Percentiles rank a stretch among this genome's conserved stretches.
Conservation (phyloP, 805 yeast species). For the Candida anglica region DNA sequence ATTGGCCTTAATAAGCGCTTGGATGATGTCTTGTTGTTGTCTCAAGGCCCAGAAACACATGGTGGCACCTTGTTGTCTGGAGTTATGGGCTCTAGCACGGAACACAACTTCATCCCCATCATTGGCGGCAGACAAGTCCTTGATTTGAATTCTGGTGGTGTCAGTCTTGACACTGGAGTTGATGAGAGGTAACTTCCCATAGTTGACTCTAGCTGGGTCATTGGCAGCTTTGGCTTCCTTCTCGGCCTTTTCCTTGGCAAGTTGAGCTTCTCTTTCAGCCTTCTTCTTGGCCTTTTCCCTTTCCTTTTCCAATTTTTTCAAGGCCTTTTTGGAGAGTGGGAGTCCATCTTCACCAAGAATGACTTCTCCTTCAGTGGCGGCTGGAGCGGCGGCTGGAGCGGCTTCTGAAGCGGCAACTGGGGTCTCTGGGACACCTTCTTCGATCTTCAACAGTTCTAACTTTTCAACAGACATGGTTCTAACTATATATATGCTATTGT, state of each 20-base stretch:
- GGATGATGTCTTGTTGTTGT: slow-evolving; percentile 81
- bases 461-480: slow-evolving; percentile 24
- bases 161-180: slow-evolving; percentile 74
- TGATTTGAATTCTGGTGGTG: slow-evolving; percentile 55
- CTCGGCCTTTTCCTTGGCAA: slow-evolving; percentile 83
- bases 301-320: slow-evolving; percentile 92
- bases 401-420: slow-evolving; percentile 9
- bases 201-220: slow-evolving; percentile 83
- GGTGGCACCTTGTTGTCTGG: slow-evolving; percentile 95
- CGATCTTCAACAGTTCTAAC: slow-evolving; percentile 18
- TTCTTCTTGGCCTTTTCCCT: slow-evolving; percentile 89
- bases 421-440: too few species aligned
- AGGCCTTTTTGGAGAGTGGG: slow-evolving; percentile 89
- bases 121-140: slow-evolving; percentile 51
- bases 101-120: slow-evolving; percentile 78
- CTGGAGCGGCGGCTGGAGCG: slow-evolving; percentile 10
- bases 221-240: slow-evolving; percentile 62
- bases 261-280: slow-evolving; percentile 86
- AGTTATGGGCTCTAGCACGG: slow-evolving; percentile 91
- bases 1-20: slow-evolving; percentile 78
- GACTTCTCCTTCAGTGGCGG: slow-evolving; percentile 19
- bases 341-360: slow-evolving; percentile 69
- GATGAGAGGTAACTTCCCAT: slow-evolving; percentile 85
- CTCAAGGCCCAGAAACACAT: slow-evolving; percentile 87
- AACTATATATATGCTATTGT: too few species aligned